phyloP scores from a whole-genome alignment of 495 filamentous ascomycete genomes.

The Aspergillus taichungensis region DNA sequence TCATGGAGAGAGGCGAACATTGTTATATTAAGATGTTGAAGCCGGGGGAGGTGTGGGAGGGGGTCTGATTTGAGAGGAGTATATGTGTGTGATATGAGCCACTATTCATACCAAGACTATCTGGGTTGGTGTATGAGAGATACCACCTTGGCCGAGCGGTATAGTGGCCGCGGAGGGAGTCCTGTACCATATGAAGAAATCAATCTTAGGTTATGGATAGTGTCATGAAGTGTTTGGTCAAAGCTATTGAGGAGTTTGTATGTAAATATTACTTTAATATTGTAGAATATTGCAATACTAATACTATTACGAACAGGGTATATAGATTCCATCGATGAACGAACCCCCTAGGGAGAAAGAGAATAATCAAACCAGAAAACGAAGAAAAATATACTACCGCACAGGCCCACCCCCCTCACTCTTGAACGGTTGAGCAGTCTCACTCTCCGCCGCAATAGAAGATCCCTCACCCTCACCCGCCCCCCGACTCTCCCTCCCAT shows the following conservation, averaged over 20 bases:
- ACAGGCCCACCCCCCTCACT: too few species aligned
- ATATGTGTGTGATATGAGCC: too few species aligned
- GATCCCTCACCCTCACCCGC: background rate
- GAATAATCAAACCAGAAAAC: background rate
- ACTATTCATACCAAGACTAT: too few species aligned
- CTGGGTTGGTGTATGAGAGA: too few species aligned
- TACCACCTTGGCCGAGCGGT: too few species aligned
- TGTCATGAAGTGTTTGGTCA: background rate
- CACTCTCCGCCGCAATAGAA: background rate
- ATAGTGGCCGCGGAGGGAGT: too few species aligned
- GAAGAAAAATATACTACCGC: background rate
- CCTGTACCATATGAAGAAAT: too few species aligned
- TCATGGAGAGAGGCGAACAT: conserved; percentile 55
- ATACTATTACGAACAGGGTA: background rate
- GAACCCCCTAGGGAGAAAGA: too few species aligned
- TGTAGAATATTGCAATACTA: too few species aligned
- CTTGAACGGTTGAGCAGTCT: too few species aligned
- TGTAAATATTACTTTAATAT: background rate
- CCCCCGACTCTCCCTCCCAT: conserved; percentile 11
- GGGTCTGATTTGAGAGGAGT: conserved; percentile 15
- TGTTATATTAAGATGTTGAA: conserved; percentile 47
- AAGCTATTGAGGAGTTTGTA: too few species aligned
- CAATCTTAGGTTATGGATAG: too few species aligned
- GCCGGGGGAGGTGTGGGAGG: conserved; percentile 31
- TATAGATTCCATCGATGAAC: background rate